phyloP scores from a whole-genome alignment of 2,329 filamentous ascomycete species.

The Alternaria dauci region DNA sequence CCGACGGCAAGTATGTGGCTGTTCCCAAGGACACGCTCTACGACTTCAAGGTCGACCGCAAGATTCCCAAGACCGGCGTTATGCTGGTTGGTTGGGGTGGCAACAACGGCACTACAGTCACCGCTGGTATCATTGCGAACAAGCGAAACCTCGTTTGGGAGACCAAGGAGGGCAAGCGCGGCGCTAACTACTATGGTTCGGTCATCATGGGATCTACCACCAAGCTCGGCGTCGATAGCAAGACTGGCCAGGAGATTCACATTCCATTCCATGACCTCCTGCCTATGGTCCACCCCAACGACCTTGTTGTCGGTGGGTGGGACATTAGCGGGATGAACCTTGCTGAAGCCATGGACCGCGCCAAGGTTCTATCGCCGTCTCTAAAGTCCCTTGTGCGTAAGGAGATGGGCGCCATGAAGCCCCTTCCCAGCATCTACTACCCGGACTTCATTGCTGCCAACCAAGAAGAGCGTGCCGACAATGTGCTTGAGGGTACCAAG shows the following conservation, averaged over 20 bases:
- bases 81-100: slow-evolving; percentile 98
- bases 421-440: slow-evolving; percentile 96
- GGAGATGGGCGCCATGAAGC: slow-evolving; percentile 88
- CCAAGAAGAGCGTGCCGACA: slow-evolving; percentile 95
- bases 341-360: slow-evolving; percentile 92
- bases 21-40: slow-evolving; percentile 89
- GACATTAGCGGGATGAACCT: slow-evolving; percentile 94
- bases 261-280: slow-evolving; percentile 94
- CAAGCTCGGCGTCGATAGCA: slow-evolving; percentile 89
- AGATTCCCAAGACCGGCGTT: slow-evolving; percentile 90
- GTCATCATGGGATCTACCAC: slow-evolving; percentile 96
- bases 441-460: slow-evolving; percentile 99
- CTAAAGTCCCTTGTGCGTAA: slow-evolving; percentile 90
- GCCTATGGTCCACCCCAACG: slow-evolving; percentile 97
- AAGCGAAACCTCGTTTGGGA: slow-evolving; percentile 87
- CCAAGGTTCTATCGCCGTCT: slow-evolving; percentile 92
- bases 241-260: slow-evolving; percentile 89
- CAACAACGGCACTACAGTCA: slow-evolving; percentile 98
- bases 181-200: slow-evolving; percentile 97
- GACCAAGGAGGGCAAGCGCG: slow-evolving; percentile 84
- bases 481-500: slow-evolving; percentile 82
- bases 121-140: slow-evolving; percentile 96
- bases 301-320: slow-evolving; percentile 95
- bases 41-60: slow-evolving; percentile 97
- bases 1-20: slow-evolving; percentile 80